Percentiles rank a stretch among this genome's conserved stretches.
phyloP scores from a whole-genome alignment of 768 basidiomycete species.

The Lactarius deliciosus region DNA sequence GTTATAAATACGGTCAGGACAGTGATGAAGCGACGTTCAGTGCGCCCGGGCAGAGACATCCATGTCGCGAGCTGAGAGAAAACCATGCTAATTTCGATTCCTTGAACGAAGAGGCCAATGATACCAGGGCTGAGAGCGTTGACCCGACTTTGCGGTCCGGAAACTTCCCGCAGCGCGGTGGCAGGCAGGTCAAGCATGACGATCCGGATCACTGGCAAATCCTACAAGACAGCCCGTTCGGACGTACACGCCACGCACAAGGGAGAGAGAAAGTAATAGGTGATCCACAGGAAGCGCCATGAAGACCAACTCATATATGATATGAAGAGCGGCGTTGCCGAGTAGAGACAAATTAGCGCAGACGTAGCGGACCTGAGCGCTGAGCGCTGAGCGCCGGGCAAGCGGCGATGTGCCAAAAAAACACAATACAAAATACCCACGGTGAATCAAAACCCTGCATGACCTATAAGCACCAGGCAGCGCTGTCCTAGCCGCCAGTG shows the following conservation, averaged over 20 bases:
- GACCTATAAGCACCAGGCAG: too few species aligned
- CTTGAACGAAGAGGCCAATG: slow-evolving; percentile 17
- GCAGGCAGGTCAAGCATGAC: background rate
- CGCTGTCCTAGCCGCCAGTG: too few species aligned
- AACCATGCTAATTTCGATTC: slow-evolving; percentile 11
- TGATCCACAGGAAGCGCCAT: too few species aligned
- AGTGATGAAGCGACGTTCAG: background rate
- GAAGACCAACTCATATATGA: background rate
- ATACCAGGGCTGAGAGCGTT: background rate
- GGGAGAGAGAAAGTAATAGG: background rate
- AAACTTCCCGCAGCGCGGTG: too few species aligned
- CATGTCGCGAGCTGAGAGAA: slow-evolving; percentile 6
- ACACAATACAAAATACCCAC: too few species aligned
- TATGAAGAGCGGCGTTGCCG: too few species aligned
- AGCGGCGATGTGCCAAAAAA: too few species aligned
- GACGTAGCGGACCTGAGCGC: too few species aligned
- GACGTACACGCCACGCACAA: background rate
- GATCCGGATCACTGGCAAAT: background rate
- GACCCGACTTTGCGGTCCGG: background rate
- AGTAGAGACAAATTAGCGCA: too few species aligned
- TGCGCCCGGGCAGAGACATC: background rate
- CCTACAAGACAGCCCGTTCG: too few species aligned
- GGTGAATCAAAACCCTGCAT: too few species aligned
- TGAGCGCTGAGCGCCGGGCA: too few species aligned
- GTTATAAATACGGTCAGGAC: slow-evolving; percentile 5